Evolutionary conservation across 352 stramenopile genomes (phyloP).

Genomic region (Phytophthora agathidicida): DNA sequence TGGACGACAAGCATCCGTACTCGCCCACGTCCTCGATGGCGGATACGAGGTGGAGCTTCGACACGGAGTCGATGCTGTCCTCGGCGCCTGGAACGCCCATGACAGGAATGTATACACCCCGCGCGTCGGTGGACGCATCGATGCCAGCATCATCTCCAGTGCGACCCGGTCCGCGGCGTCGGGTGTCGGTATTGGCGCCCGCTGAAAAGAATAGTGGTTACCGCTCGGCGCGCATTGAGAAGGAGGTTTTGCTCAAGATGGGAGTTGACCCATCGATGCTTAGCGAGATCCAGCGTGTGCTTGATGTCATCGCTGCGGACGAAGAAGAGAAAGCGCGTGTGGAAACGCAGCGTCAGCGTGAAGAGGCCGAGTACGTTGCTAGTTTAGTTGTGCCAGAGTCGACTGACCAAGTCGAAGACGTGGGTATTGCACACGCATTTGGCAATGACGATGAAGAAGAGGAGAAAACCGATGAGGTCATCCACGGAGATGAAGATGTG

Average conservation of each 20-base stretch:
- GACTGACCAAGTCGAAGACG: conserved; percentile 13
- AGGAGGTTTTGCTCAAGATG: conserved; percentile 77
- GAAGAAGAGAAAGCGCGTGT: conserved; percentile 52
- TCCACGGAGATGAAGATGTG: conserved; percentile 14
- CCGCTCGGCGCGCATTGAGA: conserved; percentile 74
- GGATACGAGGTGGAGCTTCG: conserved; percentile 56
- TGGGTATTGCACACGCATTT: conserved; percentile 58
- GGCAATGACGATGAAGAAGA: conserved; percentile 40
- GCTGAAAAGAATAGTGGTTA: conserved; percentile 40
- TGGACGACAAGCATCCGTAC: conserved; percentile 34
- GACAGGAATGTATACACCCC: conserved; percentile 22
- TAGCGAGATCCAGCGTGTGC: conserved; percentile 69
- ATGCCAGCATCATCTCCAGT: conserved; percentile 19
- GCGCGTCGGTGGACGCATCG: conserved; percentile 9
- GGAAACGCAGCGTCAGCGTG: conserved; percentile 29
- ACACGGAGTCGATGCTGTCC: conserved; percentile 59
- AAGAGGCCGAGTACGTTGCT: conserved; percentile 44
- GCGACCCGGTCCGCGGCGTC: conserved; percentile 3
- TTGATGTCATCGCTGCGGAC: conserved; percentile 58
- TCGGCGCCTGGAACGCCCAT: conserved; percentile 38
- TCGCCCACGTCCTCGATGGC: conserved; percentile 51
- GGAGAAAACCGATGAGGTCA: conserved; percentile 33
- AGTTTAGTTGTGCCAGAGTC: conserved; percentile 39
- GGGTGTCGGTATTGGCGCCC: conserved; percentile 13
- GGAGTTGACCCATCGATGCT: conserved; percentile 74